phyloP scores from a whole-genome alignment of 306 rosid species.

The Herpetospermum pedunculosum region DNA sequence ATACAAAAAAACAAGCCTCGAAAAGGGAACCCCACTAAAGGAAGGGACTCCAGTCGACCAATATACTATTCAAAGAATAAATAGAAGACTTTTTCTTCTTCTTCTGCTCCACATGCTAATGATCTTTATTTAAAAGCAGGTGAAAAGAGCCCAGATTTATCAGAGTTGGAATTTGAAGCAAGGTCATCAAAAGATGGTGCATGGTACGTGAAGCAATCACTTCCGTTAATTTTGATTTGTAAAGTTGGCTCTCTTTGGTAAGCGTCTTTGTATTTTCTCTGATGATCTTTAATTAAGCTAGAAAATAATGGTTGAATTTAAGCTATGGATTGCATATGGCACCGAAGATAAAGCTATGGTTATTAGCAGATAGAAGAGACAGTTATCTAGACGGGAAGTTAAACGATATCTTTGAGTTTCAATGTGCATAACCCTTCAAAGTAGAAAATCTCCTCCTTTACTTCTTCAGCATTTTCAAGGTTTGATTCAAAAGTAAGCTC shows the following conservation, averaged over 20 bases:
- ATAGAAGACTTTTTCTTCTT: too few relatives aligned
- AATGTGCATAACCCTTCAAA: neutral
- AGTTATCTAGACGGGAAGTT: neutral
- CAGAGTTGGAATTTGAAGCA: constrained; percentile 84
- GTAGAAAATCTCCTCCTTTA: neutral
- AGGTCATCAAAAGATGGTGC: constrained; percentile 90
- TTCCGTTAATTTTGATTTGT: neutral
- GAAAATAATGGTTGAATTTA: neutral
- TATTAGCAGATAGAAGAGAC: neutral
- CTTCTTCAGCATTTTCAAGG: neutral
- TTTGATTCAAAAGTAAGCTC: neutral
- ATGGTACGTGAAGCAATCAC: constrained; percentile 43
- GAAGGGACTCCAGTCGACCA: too few relatives aligned
- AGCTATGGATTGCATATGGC: neutral
- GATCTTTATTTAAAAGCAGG: constrained; percentile 26
- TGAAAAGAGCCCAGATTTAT: constrained; percentile 32
- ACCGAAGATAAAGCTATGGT: neutral
- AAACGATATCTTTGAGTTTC: neutral
- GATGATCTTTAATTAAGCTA: neutral
- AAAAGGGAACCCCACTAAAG: too few relatives aligned
- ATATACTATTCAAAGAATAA: too few relatives aligned
- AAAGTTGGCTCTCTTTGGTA: neutral
- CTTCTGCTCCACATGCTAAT: neutral
- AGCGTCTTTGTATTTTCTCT: neutral
- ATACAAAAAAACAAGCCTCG: too few relatives aligned